Evolutionary conservation across 179 eudicot genomes (phyloP).

Genomic region (Silene coronaria): DNA sequence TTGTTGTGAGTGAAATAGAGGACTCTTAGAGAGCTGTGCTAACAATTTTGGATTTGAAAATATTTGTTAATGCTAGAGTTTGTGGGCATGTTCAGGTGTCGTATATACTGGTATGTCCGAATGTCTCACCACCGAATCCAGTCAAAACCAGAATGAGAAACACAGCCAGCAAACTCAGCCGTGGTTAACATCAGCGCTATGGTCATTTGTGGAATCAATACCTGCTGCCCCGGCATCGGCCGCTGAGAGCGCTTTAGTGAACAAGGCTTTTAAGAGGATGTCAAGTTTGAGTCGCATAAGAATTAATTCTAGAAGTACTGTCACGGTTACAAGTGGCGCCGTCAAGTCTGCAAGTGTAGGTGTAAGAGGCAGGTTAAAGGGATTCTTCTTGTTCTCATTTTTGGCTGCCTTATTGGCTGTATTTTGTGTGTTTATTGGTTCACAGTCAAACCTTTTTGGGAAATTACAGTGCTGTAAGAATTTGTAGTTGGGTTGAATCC

Average conservation of each 20-base stretch:
- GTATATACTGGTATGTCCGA: slow-evolving; percentile 23
- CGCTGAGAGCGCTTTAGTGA: slow-evolving; percentile 38
- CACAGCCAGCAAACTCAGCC: slow-evolving; percentile 29
- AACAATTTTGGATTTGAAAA: neutral
- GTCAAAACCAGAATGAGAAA: slow-evolving; percentile 25
- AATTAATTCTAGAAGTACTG: slow-evolving; percentile 25
- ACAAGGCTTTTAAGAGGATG: slow-evolving; percentile 38
- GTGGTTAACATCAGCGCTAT: slow-evolving; percentile 39
- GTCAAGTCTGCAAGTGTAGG: slow-evolving; percentile 16
- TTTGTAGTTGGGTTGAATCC: slow-evolving; percentile 2
- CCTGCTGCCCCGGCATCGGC: slow-evolving; percentile 52
- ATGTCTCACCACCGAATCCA: slow-evolving; percentile 14
- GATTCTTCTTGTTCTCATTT: slow-evolving; percentile 27
- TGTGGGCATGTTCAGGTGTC: slow-evolving; percentile 41
- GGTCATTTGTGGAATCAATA: slow-evolving; percentile 48
- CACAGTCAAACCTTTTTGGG: slow-evolving; percentile 14
- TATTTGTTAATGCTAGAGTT: slow-evolving; percentile 24
- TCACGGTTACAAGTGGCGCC: slow-evolving; percentile 7
- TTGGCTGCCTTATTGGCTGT: slow-evolving; percentile 33
- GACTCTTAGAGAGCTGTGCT: slow-evolving; percentile 10
- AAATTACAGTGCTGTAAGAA: slow-evolving; percentile 23
- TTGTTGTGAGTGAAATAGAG: slow-evolving; percentile 9
- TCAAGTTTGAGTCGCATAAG: slow-evolving; percentile 37
- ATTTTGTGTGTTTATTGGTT: slow-evolving; percentile 28
- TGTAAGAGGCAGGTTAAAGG: slow-evolving; percentile 22